phyloP scores from a whole-genome alignment of 179 eudicot species.

The Patellifolia procumbens region DNA sequence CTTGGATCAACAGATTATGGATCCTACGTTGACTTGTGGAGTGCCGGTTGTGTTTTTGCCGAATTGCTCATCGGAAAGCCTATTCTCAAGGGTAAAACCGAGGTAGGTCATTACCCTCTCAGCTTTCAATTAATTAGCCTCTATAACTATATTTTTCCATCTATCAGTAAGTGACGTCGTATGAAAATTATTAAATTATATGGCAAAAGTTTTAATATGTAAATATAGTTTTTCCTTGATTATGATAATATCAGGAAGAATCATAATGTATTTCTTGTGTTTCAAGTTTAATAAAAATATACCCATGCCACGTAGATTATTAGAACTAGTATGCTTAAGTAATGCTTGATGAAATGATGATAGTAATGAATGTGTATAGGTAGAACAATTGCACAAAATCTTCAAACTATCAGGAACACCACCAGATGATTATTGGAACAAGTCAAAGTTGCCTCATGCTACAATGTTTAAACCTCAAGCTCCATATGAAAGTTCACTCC shows the following conservation, averaged over 20 bases:
- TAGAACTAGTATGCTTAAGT: no score
- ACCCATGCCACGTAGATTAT: no score
- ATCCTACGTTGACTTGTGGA: conserved; percentile 72
- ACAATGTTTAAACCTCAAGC: conserved; percentile 65
- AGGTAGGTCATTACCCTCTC: conserved; percentile 36
- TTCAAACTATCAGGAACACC: conserved; percentile 75
- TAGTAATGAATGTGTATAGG: conserved; percentile 32
- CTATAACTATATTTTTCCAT: background rate
- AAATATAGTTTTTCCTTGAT: no score
- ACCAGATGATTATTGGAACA: conserved; percentile 63
- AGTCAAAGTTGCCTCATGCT: conserved; percentile 56
- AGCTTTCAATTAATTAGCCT: background rate
- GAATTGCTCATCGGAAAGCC: conserved; percentile 68
- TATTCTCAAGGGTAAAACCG: conserved; percentile 73
- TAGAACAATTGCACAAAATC: conserved; percentile 72
- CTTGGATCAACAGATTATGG: conserved; percentile 73
- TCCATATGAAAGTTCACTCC: conserved; percentile 53
- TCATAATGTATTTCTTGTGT: no score
- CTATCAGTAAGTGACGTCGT: no score
- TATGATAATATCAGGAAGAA: no score
- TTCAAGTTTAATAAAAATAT: no score
- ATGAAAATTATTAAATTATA: no score
- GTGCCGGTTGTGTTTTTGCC: conserved; percentile 77
- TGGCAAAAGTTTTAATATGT: no score
- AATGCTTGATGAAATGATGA: background rate